Percentiles rank a stretch among this genome's conserved stretches.
phyloP scores from a whole-genome alignment of 768 basidiomycete species.

The Termitomyces sp. region DNA sequence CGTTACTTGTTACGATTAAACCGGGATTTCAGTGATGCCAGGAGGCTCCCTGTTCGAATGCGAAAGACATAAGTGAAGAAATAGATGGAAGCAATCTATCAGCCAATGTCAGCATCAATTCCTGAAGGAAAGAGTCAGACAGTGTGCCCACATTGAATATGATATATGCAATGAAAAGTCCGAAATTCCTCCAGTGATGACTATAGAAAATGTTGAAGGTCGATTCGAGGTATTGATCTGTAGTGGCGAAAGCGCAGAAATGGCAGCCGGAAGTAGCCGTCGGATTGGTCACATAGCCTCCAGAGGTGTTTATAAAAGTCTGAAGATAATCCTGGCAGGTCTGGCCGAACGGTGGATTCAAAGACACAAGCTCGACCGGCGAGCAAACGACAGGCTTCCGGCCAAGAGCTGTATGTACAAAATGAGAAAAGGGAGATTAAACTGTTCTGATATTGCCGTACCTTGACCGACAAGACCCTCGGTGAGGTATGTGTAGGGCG shows the following conservation, averaged over 20 bases:
- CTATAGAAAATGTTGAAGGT: conserved; percentile 60
- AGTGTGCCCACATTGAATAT: conserved; percentile 33
- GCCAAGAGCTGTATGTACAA: conserved; percentile 40
- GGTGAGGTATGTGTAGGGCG: conserved; percentile 47
- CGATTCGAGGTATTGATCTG: conserved; percentile 47
- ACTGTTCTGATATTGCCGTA: conserved; percentile 16
- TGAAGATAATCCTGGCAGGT: conserved; percentile 50
- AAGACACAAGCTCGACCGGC: conserved; percentile 49
- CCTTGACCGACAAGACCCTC: conserved; percentile 46
- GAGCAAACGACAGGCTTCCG: conserved; percentile 48
- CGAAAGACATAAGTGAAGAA: conserved; percentile 40
- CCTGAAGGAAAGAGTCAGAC: neutral
- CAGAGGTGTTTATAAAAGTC: conserved; percentile 40
- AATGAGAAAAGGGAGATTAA: conserved; percentile 25
- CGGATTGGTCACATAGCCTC: conserved; percentile 58
- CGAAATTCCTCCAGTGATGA: conserved; percentile 45
- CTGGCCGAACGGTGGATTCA: conserved; percentile 54
- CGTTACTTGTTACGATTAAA: conserved; percentile 3
- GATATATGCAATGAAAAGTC: conserved; percentile 43
- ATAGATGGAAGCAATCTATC: conserved; percentile 40
- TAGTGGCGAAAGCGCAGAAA: conserved; percentile 48
- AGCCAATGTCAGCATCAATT: neutral
- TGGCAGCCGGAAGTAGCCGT: conserved; percentile 43
- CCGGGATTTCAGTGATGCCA: conserved; percentile 1
- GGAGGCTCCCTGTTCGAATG: conserved; percentile 9